Evolutionary conservation across 345 rosid species (phyloP).

Genomic region (Melastoma malabathricum): DNA sequence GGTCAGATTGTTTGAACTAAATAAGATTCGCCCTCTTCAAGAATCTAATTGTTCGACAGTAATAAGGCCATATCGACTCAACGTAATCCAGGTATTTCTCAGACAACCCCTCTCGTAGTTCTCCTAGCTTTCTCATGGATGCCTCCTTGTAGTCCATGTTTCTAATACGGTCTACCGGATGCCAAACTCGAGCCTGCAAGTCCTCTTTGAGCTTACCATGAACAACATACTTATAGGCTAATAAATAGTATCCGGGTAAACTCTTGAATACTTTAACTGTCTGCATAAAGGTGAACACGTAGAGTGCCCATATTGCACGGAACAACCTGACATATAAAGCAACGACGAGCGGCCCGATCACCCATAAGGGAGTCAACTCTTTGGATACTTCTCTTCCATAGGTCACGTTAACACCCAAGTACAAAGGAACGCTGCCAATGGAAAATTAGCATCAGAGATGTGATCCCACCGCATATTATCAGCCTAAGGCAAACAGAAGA

Average conservation of each 20-base stretch:
- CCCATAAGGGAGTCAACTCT: conserved; percentile 77
- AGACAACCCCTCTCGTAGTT: conserved; percentile 40
- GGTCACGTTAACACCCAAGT: conserved; percentile 38
- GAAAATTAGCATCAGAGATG: not conserved
- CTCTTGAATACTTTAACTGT: conserved; percentile 34
- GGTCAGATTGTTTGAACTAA: conserved; percentile 12
- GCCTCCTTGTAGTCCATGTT: conserved; percentile 52
- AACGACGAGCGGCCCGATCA: conserved; percentile 57
- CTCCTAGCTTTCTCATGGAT: conserved; percentile 35
- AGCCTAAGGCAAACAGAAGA: not conserved
- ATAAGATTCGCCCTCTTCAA: conserved; percentile 83
- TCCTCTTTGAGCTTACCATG: conserved; percentile 59
- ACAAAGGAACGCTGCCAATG: conserved; percentile 54
- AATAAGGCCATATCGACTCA: conserved; percentile 87
- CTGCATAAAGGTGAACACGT: conserved; percentile 63
- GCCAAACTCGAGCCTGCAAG: conserved; percentile 25
- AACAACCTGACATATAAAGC: conserved; percentile 61
- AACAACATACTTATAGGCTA: conserved; percentile 34
- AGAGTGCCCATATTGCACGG: conserved; percentile 49
- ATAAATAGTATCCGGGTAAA: conserved; percentile 41
- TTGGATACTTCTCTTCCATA: conserved; percentile 72
- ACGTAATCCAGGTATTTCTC: conserved; percentile 70
- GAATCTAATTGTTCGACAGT: conserved; percentile 89
- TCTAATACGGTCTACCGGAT: conserved; percentile 47
- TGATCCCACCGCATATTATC: not conserved